A percentile compares a stretch with the other conserved stretches of the same genome.
Conservation (phyloP, 2,329 filamentous ascomycete genomes). For the Helicocarpus griseus region DNA sequence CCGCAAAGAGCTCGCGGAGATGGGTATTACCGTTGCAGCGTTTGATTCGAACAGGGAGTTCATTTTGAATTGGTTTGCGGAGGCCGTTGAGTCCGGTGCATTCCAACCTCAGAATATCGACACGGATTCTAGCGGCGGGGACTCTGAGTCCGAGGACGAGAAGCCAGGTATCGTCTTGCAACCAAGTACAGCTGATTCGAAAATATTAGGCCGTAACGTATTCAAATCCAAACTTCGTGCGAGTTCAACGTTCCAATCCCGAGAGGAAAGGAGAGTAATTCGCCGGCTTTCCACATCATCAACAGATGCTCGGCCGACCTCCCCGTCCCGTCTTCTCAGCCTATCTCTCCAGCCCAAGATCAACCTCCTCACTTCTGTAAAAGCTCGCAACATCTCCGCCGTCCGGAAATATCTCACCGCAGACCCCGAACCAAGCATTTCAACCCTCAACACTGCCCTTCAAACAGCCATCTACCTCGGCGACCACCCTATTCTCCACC, state of each 20-base stretch:
- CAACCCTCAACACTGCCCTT: neutral
- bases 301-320: neutral
- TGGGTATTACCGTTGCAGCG: neutral
- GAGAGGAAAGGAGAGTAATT: neutral
- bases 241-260: neutral
- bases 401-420: neutral
- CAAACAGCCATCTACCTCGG: neutral
- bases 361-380: neutral
- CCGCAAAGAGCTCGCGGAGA: neutral
- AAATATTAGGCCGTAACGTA: neutral
- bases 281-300: neutral
- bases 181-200: neutral
- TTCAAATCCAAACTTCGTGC: neutral
- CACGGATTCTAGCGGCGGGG: neutral
- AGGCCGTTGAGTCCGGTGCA: neutral
- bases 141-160: neutral
- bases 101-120: neutral
- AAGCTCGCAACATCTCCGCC: neutral
- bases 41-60: neutral
- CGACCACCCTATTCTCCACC: neutral
- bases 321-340: too few species aligned
- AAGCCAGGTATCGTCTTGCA: neutral
- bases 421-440: neutral
- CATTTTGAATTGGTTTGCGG: neutral
- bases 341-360: too few species aligned